Base-by-base conservation (phyloP, 2,329 filamentous ascomycete species). In the Phialophora tarda region DNA sequence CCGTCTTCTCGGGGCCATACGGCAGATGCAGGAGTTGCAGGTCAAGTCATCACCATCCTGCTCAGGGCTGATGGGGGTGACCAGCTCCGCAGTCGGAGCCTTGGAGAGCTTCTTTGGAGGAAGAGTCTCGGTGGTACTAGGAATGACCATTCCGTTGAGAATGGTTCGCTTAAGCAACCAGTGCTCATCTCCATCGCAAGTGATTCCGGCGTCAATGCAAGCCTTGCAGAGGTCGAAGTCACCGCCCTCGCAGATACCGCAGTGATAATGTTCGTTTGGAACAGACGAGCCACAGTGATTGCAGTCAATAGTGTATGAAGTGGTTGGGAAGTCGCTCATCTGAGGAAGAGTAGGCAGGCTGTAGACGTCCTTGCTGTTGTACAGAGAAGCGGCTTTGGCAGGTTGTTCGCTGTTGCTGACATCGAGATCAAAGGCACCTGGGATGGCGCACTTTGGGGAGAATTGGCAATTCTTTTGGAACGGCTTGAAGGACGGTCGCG, bases 81-180 rank as follows among this genome's bases (percentile, higher is more conserved):
- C 55, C 66, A 67, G 26, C 63, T 67, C 57, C 64, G 72, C 62
- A 21, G 64, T 63, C 4, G 50, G 54, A 53, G 48, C 47, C 71
- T 69, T 69, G 17, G 63, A 32, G 24, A 54, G n/a, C 50, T 75
- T 75, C 80, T 90, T 92, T 63, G 91, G 88, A 44, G 86, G 83
- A 65, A 96, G 84, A 26, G 85, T 91, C 80, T 96, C 91, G 0
- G 93, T 97, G 24, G 87, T 92, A 83, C 93, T 97, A 79, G 88
- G 92, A 71, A 92, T 86, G 64, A 97, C 89, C 70, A 87, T 84
- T 59, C 93, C 94, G 66, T 93, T 85, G 74, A 89, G 84, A 69
- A 97, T 87, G 69, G 87, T 88, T 65, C 95, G 90, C 86, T 96
- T 97, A 78, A 98, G 94, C 79, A 99, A 84, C 93, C 93, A 97